Evolutionary conservation across 2,329 filamentous ascomycete species (phyloP).

Genomic region (Amesomyces nigricolor): DNA sequence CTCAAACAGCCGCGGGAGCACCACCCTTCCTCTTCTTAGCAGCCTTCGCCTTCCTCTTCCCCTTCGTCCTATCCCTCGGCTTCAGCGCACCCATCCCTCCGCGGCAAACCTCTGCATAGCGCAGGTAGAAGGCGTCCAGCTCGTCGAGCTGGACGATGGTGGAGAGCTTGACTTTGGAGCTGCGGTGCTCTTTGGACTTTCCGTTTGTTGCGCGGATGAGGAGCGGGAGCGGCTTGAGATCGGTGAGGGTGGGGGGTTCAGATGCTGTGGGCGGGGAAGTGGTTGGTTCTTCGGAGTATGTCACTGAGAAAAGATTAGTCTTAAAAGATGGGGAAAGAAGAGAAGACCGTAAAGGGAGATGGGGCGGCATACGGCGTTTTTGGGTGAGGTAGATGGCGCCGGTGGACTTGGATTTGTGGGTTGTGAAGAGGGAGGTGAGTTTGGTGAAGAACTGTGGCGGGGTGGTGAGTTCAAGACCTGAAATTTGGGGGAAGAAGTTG

Average conservation of each 20-base stretch:
- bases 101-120: conserved; percentile 90
- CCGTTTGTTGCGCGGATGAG: conserved; percentile 82
- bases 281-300: conserved; percentile 36
- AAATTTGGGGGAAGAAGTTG: neutral
- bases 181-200: conserved; percentile 53
- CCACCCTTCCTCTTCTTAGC: conserved; percentile 47
- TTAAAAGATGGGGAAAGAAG: too few relatives aligned
- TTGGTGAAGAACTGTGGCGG: conserved; percentile 62
- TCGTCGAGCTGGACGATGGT: conserved; percentile 74
- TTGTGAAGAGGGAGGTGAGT: conserved; percentile 62
- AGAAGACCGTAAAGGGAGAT: neutral
- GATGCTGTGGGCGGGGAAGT: conserved; percentile 25
- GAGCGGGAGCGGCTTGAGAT: conserved; percentile 54
- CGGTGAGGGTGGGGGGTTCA: conserved; percentile 51
- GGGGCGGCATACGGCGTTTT: conserved; percentile 57
- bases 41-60: conserved; percentile 63
- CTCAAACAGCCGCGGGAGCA: conserved; percentile 2
- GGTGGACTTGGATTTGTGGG: conserved; percentile 62
- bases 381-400: conserved; percentile 71
- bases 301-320: conserved; percentile 23
- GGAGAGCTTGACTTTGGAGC: conserved; percentile 66
- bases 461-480: neutral
- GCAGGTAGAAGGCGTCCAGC: conserved; percentile 72
- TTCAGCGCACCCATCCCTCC: conserved; percentile 81
- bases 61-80: conserved; percentile 86